These are phyloP conservation scores for Paecilomyces variotii DNA, from an alignment of 2,329 filamentous ascomycete species.

Conservation along the genomic window DNA sequence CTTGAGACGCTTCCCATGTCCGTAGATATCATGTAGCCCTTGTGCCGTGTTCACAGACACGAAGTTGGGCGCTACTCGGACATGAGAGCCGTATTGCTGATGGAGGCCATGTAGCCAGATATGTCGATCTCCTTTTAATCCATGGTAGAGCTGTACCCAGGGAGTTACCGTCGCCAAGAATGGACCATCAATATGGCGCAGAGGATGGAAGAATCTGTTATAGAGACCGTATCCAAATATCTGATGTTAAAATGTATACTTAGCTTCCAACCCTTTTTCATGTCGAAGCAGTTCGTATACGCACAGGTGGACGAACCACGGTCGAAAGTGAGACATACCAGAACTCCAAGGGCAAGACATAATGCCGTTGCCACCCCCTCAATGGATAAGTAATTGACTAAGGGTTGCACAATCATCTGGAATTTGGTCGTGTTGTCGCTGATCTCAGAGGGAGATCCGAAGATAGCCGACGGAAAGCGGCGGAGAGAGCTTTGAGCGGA, in stretches of 20 bases:
- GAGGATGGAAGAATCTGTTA: slow-evolving; percentile 28
- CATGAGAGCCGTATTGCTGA: slow-evolving; percentile 57
- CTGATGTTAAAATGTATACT: slow-evolving; percentile 7
- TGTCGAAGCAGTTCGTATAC: background rate
- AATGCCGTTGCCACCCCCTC: slow-evolving; percentile 10
- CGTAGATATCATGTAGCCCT: slow-evolving; percentile 41
- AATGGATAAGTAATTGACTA: slow-evolving; percentile 11
- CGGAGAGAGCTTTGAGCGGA: background rate
- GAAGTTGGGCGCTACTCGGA: slow-evolving; percentile 72
- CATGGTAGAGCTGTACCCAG: slow-evolving; percentile 61
- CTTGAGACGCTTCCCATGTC: slow-evolving; percentile 31
- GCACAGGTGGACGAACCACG: background rate
- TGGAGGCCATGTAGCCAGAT: slow-evolving; percentile 65
- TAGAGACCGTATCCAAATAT: slow-evolving; percentile 23
- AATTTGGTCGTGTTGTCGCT: background rate
- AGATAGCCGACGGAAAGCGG: background rate
- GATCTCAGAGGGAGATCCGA: background rate
- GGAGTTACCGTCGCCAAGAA: slow-evolving; percentile 23
- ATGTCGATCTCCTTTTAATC: slow-evolving; percentile 66
- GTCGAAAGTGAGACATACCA: background rate
- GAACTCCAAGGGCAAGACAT: slow-evolving; percentile 8
- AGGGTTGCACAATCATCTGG: slow-evolving; percentile 16
- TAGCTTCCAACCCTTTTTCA: background rate
- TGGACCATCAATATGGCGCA: slow-evolving; percentile 24
- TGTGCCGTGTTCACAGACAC: slow-evolving; percentile 68